These are phyloP conservation scores for Coccomyxa sp. DNA, from an alignment of 139 green algal genomes.

Conservation along the genomic window DNA sequence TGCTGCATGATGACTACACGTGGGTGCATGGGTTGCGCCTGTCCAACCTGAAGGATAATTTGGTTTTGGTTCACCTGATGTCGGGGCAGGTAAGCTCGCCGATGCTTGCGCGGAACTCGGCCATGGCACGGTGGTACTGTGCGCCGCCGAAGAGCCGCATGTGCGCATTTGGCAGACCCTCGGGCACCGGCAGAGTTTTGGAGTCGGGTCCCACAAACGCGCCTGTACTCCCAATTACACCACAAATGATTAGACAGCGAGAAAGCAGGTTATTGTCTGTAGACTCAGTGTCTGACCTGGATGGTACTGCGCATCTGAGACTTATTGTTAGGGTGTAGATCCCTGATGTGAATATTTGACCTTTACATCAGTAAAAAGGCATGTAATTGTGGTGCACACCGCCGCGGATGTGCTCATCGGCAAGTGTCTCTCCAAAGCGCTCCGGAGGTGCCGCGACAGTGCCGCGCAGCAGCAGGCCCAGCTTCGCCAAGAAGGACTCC, in stretches of 20 bases:
- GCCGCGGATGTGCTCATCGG: conserved; percentile 86
- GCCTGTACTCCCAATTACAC: too few relatives aligned
- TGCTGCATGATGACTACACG: too few relatives aligned
- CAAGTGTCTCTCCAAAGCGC: conserved; percentile 89
- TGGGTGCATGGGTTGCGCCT: too few relatives aligned
- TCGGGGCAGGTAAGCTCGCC: conserved; percentile 66
- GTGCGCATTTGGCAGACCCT: conserved; percentile 74
- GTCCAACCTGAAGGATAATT: too few relatives aligned
- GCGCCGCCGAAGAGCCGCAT: conserved; percentile 95
- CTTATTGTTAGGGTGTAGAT: too few relatives aligned
- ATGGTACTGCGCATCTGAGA: too few relatives aligned
- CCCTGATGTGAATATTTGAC: too few relatives aligned
- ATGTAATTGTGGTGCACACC: conserved; percentile 28
- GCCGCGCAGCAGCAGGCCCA: conserved; percentile 74
- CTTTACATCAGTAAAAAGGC: too few relatives aligned
- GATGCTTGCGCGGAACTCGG: conserved; percentile 73
- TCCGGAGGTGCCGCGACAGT: conserved; percentile 76
- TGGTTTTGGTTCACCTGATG: too few relatives aligned
- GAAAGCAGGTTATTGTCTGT: too few relatives aligned
- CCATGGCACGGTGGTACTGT: conserved; percentile 93
- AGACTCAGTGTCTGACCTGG: too few relatives aligned
- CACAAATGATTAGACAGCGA: too few relatives aligned
- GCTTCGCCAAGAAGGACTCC: conserved; percentile 79
- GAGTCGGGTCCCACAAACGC: conserved; percentile 69
- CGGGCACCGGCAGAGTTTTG: conserved; percentile 38